Evolutionary conservation across 306 rosid genomes (phyloP).

Genomic region (Medicago lupulina): DNA sequence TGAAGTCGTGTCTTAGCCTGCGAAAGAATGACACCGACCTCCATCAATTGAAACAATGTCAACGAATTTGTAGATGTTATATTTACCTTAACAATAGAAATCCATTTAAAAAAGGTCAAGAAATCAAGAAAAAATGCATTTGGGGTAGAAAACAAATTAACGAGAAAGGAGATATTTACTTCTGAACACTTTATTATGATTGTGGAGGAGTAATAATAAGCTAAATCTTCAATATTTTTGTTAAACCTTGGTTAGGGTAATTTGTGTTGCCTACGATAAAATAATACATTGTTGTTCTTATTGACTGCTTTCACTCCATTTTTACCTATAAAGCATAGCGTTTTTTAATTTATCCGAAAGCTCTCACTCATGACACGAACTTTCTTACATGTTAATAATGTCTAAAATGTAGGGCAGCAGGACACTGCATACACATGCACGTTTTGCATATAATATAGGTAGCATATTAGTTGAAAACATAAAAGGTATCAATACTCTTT

Average conservation of each 20-base stretch:
- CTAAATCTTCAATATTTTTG: neutral
- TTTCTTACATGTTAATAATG: neutral
- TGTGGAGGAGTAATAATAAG: neutral
- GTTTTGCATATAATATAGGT: no score
- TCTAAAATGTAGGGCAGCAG: no score
- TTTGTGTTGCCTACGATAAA: neutral
- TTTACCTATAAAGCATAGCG: neutral
- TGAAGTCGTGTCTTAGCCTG: neutral
- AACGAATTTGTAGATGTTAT: neutral
- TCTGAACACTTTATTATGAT: constrained; percentile 1
- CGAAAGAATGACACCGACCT: neutral
- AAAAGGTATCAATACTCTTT: no score
- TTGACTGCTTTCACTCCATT: neutral
- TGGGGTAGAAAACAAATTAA: neutral
- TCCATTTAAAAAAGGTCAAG: neutral
- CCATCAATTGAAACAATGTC: neutral
- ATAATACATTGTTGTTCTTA: neutral
- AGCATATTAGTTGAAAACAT: no score
- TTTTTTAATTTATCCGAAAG: neutral
- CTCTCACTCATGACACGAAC: neutral
- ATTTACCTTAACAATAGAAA: constrained; percentile 10
- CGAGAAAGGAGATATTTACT: neutral
- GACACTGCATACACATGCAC: no score
- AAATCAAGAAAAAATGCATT: constrained; percentile 8
- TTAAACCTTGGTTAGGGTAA: neutral